Base-by-base conservation (phyloP, 495 filamentous ascomycete genomes). In the Talaromyces trachyspermus region DNA sequence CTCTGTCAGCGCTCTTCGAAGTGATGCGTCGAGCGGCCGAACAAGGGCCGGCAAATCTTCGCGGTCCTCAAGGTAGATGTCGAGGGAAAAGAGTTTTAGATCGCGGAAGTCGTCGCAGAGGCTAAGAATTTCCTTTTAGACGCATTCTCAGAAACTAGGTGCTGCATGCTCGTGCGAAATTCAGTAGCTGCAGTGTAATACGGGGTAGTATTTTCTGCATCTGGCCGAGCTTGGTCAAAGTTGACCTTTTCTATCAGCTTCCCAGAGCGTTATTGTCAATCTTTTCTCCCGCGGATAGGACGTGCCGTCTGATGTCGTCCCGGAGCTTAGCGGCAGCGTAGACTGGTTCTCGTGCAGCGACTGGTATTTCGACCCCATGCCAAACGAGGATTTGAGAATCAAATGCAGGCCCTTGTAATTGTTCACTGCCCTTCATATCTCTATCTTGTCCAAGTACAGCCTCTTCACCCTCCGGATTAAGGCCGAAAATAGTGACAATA, bases 1-100 rank as follows among this genome's bases (percentile, higher is more conserved):
- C 29, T 32, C 29, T n/a, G 29, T n/a, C 29, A 32, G 29, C 29
- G 29, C 29, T 32, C 29, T 32, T 32, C 29, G 29, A 30, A 95
- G 73, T 42, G 83, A 81, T 2, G 71, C 70, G 2, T 80, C 83
- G 10, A 94, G 74, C n/a, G 87, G 89, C 48, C 89, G 87, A 52
- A 96, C 78, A 2, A 96, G 70, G 14, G 91, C 88, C 0, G 85
- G 81, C 50, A 74, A 72, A 26, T 70, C 71, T 6, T 84, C 79
- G 14, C 87, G 80, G 57, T 97, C 90, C 56, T 95, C 90, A 7
- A 97, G 81, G 51, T 92, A 89, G 18, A 95, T 80, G n/a, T 81
- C 87, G 0, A 90, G 67, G 37, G 86, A 75, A 44, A 84, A 86
- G 26, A 96, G 80, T 45, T 86, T 78, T 22, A 77, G 66, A 54